Base-by-base conservation (phyloP, 257 asterid species). In the Ophiorrhiza pumila region DNA sequence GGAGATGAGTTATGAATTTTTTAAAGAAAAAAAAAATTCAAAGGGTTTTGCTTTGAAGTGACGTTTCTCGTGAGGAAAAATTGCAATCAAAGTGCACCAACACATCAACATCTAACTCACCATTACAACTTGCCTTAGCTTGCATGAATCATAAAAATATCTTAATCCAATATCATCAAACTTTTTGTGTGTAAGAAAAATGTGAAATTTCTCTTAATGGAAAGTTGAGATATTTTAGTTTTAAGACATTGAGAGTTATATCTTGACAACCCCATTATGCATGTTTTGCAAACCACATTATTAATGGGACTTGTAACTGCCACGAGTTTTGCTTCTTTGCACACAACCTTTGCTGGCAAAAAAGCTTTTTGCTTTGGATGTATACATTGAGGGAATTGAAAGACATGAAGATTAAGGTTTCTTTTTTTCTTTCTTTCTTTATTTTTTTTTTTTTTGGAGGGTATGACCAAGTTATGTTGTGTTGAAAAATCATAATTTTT, bases 31-130 rank as follows among this genome's bases (percentile, higher is more conserved):
- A n/a, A 11, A 46, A 46, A 15, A 46, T 46, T 46, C 20, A n/a
- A 22, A 64, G 45, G 34, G 27, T 64, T 34, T 23, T 42, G 20
- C 34, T 5, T 27, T 63, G 43, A 63, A 39, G 66, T 60, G 25
- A 59, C 66, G 41, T 37, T 63, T 46, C 52, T 46, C 20, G 2
- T 5, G 52, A 46, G 52, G 52, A 46, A 6, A 46, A 63, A 1
- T 63, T 63, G 69, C 69, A 63, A 15, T 63, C 37, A 35, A 63
- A 39, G 27, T 4, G 46, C 46, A 23, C 50, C n/a, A 63, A 22
- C 69, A 64, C 25, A 39, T 64, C 69, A 64, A 39, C 50, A 64
- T 39, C 69, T 11, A 46, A 46, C 52, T 11, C 52, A 10, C 52
- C 52, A 46, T 13, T 14, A 20, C 23, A 27, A 37, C 49, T n/a